These are phyloP conservation scores for Aciculoconidium aculeatum DNA, from an alignment of 805 yeast genomes.

Conservation along the genomic window DNA sequence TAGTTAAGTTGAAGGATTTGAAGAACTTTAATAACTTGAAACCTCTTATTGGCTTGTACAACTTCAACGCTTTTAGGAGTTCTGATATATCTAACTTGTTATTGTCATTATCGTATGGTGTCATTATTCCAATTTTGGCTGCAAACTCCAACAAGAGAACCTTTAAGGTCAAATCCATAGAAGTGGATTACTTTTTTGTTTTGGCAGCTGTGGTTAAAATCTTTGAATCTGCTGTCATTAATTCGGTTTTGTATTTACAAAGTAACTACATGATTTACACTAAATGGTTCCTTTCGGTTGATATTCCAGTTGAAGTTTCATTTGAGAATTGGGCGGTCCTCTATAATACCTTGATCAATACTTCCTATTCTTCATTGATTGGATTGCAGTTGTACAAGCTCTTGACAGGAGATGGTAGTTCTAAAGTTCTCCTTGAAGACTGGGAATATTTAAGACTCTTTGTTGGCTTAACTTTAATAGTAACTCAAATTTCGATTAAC, in stretches of 20 bases:
- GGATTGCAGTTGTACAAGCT: conserved; percentile 29
- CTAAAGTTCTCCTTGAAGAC: conserved; percentile 18
- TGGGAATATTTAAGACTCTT: conserved; percentile 51
- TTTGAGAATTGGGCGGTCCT: conserved; percentile 69
- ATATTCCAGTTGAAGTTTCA: conserved; percentile 58
- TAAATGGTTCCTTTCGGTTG: conserved; percentile 55
- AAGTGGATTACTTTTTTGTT: conserved; percentile 25
- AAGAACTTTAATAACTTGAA: conserved; percentile 34
- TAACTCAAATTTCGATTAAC: conserved; percentile 65
- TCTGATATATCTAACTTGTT: conserved; percentile 51
- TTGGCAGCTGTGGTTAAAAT: conserved; percentile 44
- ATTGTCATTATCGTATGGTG: conserved; percentile 35
- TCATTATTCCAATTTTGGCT: conserved; percentile 37
- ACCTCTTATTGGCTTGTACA: conserved; percentile 55
- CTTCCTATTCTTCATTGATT: conserved; percentile 53
- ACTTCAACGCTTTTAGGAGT: conserved; percentile 60
- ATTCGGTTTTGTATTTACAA: conserved; percentile 51
- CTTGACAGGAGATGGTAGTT: conserved; percentile 11
- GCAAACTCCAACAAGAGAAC: conserved; percentile 19
- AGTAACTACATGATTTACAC: conserved; percentile 60
- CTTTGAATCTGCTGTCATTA: conserved; percentile 45
- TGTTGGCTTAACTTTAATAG: conserved; percentile 49
- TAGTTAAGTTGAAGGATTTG: conserved; percentile 44
- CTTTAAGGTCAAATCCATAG: conserved; percentile 1
- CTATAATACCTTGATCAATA: conserved; percentile 45